Conservation (phyloP, 2,329 filamentous ascomycete genomes). For the Phaeomoniella chlamydospora region DNA sequence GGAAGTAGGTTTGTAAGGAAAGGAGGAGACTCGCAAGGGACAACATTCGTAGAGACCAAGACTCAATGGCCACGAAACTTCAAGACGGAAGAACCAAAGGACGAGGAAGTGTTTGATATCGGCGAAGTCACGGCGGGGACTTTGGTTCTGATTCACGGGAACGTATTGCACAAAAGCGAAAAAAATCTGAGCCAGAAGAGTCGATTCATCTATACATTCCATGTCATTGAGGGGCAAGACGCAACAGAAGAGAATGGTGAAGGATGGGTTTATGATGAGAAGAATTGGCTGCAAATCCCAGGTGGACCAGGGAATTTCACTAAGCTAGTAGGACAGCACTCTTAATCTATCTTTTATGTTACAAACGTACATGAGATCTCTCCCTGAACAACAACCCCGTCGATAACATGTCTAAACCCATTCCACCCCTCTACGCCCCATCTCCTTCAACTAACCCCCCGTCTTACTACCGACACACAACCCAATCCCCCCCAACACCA, state of each 20-base stretch:
- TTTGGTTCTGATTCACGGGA: slow-evolving; percentile 88
- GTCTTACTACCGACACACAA: slow-evolving; percentile 57
- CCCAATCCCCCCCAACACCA: slow-evolving; percentile 68
- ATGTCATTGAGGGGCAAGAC: slow-evolving; percentile 75
- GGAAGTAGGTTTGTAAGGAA: slow-evolving; percentile 61
- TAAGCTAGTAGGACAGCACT: slow-evolving; percentile 26
- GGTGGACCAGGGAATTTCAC: slow-evolving; percentile 65
- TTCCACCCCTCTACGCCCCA: too few relatives aligned
- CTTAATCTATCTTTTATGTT: not conserved
- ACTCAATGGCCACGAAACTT: slow-evolving; percentile 45
- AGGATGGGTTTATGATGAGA: slow-evolving; percentile 55
- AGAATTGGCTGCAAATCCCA: slow-evolving; percentile 89
- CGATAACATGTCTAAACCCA: too few relatives aligned
- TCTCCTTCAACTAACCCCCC: too few relatives aligned
- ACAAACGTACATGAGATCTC: too few relatives aligned
- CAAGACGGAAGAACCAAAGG: slow-evolving; percentile 22
- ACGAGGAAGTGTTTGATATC: slow-evolving; percentile 52
- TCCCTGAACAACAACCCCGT: too few relatives aligned
- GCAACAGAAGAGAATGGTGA: slow-evolving; percentile 1
- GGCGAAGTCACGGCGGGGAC: slow-evolving; percentile 84
- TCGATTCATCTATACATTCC: slow-evolving; percentile 92
- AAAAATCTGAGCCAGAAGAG: slow-evolving; percentile 76
- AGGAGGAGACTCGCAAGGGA: slow-evolving; percentile 33
- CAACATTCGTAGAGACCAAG: slow-evolving; percentile 59
- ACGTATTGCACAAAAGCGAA: slow-evolving; percentile 91